Evolutionary conservation across 164 flowering plant genomes (phyloP), one percentile per base, ranked within the genome.

Genomic region (Pachysandra terminalis): DNA sequence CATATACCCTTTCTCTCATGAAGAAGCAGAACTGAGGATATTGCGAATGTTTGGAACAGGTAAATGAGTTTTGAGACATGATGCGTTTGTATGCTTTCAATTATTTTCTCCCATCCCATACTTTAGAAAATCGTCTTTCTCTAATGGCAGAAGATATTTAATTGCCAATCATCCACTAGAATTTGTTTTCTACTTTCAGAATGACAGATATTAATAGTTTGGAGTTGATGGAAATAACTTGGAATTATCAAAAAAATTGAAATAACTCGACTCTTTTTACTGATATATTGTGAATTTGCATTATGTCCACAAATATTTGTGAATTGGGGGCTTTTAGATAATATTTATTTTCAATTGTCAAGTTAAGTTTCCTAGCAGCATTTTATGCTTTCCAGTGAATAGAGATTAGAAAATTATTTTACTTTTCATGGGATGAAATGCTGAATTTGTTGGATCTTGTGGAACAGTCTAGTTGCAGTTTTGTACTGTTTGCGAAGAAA

Each of bases 1-100:
- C 65, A 93, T 96, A 64, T 96, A 96, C 66, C 99, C 99, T 69
- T 90, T 96, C 67, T 96, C 99, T 53, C 77, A 49, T 32, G 86
- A 85, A 72, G 98, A 93, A 78, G 99, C 99, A 51, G 85, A 81
- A 77, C 49, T 53, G 52, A 87, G 76, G 77, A 78, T 56, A 14
- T 45, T 77, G 28, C 62, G 68, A 66, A 74, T 82, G 63, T 60
- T 61, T 68, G 72, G 80, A 64, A 68, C 75, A 78, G 95, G 95
- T 89, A 77, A 76, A 37, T 45, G 64, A 66, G 64, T 53, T 64
- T 22, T 24, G 5, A 32, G 24, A 23, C 25, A 48, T 32, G 17
- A 40, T 65, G 21, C 19, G 28, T 66, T 32, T 27, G 12, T 23
- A 10, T 37, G 35, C 56, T 52, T 56, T 2, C 37, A 19, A 3